Conservation (phyloP, 2,329 filamentous ascomycete genomes). For the Fusarium stilboides region DNA sequence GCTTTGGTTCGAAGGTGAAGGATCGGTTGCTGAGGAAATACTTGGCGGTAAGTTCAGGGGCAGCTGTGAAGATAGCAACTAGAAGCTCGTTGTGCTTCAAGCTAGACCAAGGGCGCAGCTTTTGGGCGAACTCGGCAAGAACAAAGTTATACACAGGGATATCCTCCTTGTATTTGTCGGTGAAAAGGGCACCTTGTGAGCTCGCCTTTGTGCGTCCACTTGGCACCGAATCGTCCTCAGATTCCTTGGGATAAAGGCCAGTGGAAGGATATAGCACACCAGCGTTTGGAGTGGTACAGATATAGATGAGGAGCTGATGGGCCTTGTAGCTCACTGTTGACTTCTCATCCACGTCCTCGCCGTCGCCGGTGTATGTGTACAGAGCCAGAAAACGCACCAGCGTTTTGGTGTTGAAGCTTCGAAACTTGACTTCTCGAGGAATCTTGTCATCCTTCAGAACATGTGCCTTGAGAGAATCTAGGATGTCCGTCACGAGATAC, state of each 20-base stretch:
- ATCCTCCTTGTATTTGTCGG: slow-evolving; percentile 75
- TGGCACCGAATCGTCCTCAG: slow-evolving; percentile 63
- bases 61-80: slow-evolving; percentile 82
- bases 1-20: slow-evolving; percentile 91
- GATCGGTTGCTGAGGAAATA: slow-evolving; percentile 87
- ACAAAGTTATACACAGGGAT: slow-evolving; percentile 84
- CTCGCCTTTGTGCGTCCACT: slow-evolving; percentile 59
- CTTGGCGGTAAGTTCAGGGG: slow-evolving; percentile 88
- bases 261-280: slow-evolving; percentile 83
- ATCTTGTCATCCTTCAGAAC: slow-evolving; percentile 84
- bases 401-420: slow-evolving; percentile 81
- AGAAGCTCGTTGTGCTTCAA: slow-evolving; percentile 86
- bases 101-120: slow-evolving; percentile 86
- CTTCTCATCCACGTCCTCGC: slow-evolving; percentile 58
- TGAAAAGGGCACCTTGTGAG: slow-evolving; percentile 78
- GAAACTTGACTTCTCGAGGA: slow-evolving; percentile 80
- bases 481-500: slow-evolving; percentile 80
- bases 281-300: slow-evolving; percentile 80
- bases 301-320: slow-evolving; percentile 81
- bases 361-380: slow-evolving; percentile 72
- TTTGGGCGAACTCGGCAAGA: slow-evolving; percentile 83
- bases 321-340: slow-evolving; percentile 75
- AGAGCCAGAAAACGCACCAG: slow-evolving; percentile 80
- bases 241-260: slow-evolving; percentile 87
- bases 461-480: slow-evolving; percentile 78